Percentiles rank a stretch among this genome's conserved stretches.
phyloP scores from a whole-genome alignment of 768 basidiomycete species.

The Psilocybe subaeruginosa region DNA sequence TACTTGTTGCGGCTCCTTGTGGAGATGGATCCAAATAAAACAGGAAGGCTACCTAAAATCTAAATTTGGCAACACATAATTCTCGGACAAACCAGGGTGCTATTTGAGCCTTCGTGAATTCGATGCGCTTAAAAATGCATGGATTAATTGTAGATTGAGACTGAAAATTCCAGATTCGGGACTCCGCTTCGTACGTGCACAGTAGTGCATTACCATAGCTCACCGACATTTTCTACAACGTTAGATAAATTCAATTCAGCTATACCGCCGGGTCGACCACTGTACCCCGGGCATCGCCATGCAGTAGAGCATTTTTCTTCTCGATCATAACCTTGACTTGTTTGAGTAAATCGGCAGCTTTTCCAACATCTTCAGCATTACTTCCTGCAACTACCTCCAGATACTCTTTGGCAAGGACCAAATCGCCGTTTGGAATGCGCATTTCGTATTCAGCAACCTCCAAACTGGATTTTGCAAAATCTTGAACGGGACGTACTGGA shows the following conservation, averaged over 20 bases:
- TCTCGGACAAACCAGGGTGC: background rate
- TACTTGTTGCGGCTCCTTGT: no score
- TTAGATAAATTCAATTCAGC: background rate
- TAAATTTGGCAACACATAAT: background rate
- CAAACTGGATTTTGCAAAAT: conserved; percentile 84
- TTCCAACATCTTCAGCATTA: conserved; percentile 81
- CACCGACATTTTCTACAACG: background rate
- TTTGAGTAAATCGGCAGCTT: conserved; percentile 74
- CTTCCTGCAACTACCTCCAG: conserved; percentile 74
- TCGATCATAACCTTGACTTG: conserved; percentile 44
- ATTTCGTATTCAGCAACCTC: conserved; percentile 84
- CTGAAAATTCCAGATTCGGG: background rate
- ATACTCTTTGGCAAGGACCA: conserved; percentile 73
- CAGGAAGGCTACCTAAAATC: background rate
- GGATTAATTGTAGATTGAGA: background rate
- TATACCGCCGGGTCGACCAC: background rate
- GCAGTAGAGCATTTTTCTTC: conserved; percentile 14
- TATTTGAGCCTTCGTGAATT: background rate
- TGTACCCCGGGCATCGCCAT: background rate
- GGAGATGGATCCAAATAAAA: no score
- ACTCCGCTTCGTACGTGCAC: background rate
- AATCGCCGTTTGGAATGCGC: conserved; percentile 59
- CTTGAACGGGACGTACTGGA: conserved; percentile 69
- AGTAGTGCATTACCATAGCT: background rate
- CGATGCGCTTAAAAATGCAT: background rate